Base-by-base conservation (phyloP, 495 filamentous ascomycete species). In the Penicillium manginii region DNA sequence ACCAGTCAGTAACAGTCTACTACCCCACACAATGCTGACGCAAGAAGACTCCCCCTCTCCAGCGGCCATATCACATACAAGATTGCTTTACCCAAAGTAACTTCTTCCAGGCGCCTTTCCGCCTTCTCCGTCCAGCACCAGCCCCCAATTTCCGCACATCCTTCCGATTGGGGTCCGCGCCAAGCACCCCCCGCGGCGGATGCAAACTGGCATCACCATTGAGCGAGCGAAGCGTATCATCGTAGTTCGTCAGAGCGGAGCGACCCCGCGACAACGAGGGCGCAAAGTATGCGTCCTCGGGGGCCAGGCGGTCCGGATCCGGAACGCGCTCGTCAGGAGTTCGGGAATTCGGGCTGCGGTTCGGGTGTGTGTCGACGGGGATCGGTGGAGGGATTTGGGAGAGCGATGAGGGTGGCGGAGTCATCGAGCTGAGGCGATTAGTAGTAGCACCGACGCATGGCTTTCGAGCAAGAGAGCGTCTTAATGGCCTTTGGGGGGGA, bases 1-100 rank as follows among this genome's bases (percentile, higher is more conserved):
- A 49, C n/a, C 42, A 21, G 46, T 39, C 22, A 19, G 52, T 62
- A 46, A 58, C 45, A 62, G 31, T 39, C 35, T 11, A 14, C 8
- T 18, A n/a, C n/a, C 42, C 18, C 47, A 43, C 18, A 18, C 14
- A 39, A 42, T 19, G 26, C 15, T 49, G 4, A 23, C 21, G 15
- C 37, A 50, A 29, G 26, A 29, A 29, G 9, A 8, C 26, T 29
- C 5, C 5, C 9, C 26, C 26, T 29, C 6, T 29, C 3, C 9
- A 29, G 6, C 26, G 26, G 2, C 39, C 12, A 39, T 15, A 29
- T 40, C n/a, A 64, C 81, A 55, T 83, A 96, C 91, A 98, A 45
- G 89, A 91, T 66, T 98, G 94, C 70, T 96, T 96, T 58, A 98
- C 92, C 94, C 94, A 98, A 17, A 98, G 81, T 58, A 98, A 77